Evolutionary conservation across 176 grass and related monocot species (phyloP), one percentile per base, ranked within the genome.

Genomic region (Juncus effusus): DNA sequence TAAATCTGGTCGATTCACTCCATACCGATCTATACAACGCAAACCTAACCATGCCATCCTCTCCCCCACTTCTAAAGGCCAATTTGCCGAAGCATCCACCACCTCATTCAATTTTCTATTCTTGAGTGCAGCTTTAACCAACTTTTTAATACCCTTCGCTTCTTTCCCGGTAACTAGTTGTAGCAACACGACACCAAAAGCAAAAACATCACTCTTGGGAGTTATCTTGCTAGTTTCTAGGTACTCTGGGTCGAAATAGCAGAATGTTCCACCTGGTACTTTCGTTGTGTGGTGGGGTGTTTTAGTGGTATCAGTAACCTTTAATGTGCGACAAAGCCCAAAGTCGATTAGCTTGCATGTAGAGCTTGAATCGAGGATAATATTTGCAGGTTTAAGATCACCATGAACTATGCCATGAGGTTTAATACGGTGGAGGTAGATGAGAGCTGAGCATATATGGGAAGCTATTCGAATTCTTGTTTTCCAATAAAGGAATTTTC

Each of bases 241-340:
- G 40, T 81, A 89, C 63, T 81, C 78, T 37, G 86, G 86, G 70
- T 89, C 86, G 11, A 81, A 81, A 60, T 89, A 85, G 7, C 63
- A 42, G 0, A 68, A 54, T 15, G 81, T 85, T 4, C 81, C 86
- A 45, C 62, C 81, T 16, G 74, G 59, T 11, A 66, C n/a, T 8
- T 74, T 63, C n/a, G 59, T 72, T 28, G 35, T 56, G 54, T 72
- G 72, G 15, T 50, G 77, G 10, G 59, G 68, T 40, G 78, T 56
- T 13, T 49, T 64, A 1, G 79, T 51, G 8, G 62, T 59, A 5
- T 67, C 40, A 7, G 82, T 66, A 13, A 76, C 41, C 37, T 71
- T 47, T 19, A 85, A 62, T n/a, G 65, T 52, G 47, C 72, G 77
- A 35, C 70, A 85, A 56, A 85, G 76, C 7, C 82, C 82, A 42